Evolutionary conservation across 768 basidiomycete genomes (phyloP).

Genomic region (Candolleomyces aberdarensis): DNA sequence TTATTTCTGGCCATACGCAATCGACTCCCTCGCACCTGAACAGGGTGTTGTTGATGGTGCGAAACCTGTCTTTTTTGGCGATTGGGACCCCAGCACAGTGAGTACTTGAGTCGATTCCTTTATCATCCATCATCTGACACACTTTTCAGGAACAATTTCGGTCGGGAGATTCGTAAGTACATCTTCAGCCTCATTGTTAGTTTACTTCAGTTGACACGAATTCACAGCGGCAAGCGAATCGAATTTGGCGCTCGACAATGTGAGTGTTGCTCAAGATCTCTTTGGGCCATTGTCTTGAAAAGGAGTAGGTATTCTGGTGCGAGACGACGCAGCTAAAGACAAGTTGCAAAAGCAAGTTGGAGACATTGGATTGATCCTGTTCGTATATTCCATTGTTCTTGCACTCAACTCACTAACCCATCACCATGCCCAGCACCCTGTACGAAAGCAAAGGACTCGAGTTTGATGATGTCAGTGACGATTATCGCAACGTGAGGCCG

Average conservation of each 20-base stretch:
- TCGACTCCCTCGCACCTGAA: conserved; percentile 58
- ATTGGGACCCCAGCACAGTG: conserved; percentile 39
- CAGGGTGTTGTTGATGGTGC: conserved; percentile 49
- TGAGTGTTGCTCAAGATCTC: conserved; percentile 22
- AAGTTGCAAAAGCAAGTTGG: conserved; percentile 50
- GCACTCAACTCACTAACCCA: background rate
- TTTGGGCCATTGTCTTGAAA: background rate
- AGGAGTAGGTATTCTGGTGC: conserved; percentile 63
- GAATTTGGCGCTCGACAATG: conserved; percentile 69
- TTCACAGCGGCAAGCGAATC: conserved; percentile 42
- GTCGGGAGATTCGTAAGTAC: conserved; percentile 34
- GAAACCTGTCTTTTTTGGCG: conserved; percentile 56
- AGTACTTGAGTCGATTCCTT: conserved; percentile 5
- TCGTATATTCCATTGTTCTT: conserved; percentile 16
- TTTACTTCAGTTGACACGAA: no score
- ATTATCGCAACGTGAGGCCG: background rate
- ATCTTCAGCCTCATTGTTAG: background rate
- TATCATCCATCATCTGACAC: background rate
- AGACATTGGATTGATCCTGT: conserved; percentile 59
- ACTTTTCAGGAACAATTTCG: conserved; percentile 47
- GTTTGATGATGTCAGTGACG: conserved; percentile 51
- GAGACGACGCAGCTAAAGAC: conserved; percentile 50
- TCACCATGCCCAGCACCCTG: conserved; percentile 37
- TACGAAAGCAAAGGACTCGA: conserved; percentile 67
- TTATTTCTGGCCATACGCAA: conserved; percentile 59